A percentile compares a stretch with the other conserved stretches of the same genome.
Evolutionary conservation across 2,329 filamentous ascomycete genomes (phyloP).

Genomic region (Sclerotinia spermophila): DNA sequence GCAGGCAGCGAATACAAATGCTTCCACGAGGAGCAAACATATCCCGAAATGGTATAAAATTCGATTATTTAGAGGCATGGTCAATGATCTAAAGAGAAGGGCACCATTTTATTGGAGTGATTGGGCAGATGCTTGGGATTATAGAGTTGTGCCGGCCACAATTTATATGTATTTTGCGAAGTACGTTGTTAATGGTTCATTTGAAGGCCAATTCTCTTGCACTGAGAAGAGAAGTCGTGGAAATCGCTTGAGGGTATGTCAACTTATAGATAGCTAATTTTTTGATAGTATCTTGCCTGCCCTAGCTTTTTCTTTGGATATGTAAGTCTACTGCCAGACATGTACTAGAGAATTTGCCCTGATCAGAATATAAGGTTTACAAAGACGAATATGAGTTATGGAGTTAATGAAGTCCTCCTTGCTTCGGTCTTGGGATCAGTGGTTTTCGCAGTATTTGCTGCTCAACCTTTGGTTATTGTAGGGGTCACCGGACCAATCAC

Average conservation of each 20-base stretch:
- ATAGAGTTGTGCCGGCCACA: conserved; percentile 80
- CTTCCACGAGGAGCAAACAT: conserved; percentile 25
- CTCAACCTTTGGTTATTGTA: conserved; percentile 85
- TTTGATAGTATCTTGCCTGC: conserved; percentile 72
- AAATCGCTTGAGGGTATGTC: background rate
- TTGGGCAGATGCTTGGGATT: conserved; percentile 86
- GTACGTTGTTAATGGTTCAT: conserved; percentile 44
- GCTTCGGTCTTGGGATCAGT: conserved; percentile 78
- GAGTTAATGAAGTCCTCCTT: conserved; percentile 87
- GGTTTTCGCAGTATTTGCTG: conserved; percentile 75
- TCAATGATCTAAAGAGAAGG: conserved; percentile 70
- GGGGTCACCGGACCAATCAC: conserved; percentile 89
- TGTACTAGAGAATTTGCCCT: background rate
- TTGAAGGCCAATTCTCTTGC: background rate
- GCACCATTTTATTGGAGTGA: conserved; percentile 77
- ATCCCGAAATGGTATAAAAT: conserved; percentile 66
- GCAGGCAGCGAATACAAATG: conserved; percentile 20
- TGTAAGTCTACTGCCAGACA: conserved; percentile 44
- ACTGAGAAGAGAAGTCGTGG: background rate
- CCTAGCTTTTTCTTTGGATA: conserved; percentile 84
- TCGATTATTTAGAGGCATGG: conserved; percentile 72
- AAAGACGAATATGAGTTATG: conserved; percentile 79
- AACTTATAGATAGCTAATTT: background rate
- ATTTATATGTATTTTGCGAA: conserved; percentile 96
- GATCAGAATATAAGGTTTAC: conserved; percentile 52